Evolutionary conservation across 805 yeast species (phyloP).

Genomic region (Wickerhamiella occidentalis): DNA sequence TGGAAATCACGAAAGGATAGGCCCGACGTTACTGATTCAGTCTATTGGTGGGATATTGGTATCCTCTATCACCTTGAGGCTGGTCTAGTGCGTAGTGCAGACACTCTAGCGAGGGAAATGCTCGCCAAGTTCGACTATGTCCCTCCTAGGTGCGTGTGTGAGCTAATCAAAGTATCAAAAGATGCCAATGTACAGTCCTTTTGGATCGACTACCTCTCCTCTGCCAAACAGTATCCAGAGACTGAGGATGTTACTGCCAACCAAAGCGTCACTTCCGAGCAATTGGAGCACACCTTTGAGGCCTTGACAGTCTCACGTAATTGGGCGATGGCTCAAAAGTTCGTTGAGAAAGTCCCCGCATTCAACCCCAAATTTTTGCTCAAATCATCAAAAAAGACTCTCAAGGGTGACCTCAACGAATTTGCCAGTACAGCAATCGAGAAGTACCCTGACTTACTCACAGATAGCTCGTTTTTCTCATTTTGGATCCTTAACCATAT

Average conservation of each 20-base stretch:
- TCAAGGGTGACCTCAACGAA: not conserved
- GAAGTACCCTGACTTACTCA: slow-evolving; percentile 12
- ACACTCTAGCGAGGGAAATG: slow-evolving; percentile 12
- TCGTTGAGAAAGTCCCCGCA: not conserved
- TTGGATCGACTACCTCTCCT: slow-evolving; percentile 3
- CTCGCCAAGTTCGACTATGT: not conserved
- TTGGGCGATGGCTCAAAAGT: not conserved
- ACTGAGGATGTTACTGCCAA: slow-evolving; percentile 2
- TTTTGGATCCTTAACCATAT: slow-evolving; percentile 12
- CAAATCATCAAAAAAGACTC: not conserved
- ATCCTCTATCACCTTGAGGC: slow-evolving; percentile 20
- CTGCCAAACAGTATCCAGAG: not conserved
- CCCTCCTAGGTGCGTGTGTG: slow-evolving; percentile 12
- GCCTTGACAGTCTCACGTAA: not conserved
- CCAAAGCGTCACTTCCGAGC: not conserved
- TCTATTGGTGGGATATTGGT: slow-evolving; percentile 22
- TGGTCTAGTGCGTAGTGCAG: slow-evolving; percentile 14
- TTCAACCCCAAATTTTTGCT: not conserved
- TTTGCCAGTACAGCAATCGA: slow-evolving; percentile 10
- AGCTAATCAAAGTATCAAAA: slow-evolving; percentile 12
- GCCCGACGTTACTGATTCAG: slow-evolving; percentile 13
- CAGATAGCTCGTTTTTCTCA: slow-evolving; percentile 1
- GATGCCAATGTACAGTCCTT: not conserved
- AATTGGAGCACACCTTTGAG: not conserved
- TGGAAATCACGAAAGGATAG: slow-evolving; percentile 18